Conservation (phyloP, 306 rosid species). For the Cyamopsis tetragonoloba region DNA sequence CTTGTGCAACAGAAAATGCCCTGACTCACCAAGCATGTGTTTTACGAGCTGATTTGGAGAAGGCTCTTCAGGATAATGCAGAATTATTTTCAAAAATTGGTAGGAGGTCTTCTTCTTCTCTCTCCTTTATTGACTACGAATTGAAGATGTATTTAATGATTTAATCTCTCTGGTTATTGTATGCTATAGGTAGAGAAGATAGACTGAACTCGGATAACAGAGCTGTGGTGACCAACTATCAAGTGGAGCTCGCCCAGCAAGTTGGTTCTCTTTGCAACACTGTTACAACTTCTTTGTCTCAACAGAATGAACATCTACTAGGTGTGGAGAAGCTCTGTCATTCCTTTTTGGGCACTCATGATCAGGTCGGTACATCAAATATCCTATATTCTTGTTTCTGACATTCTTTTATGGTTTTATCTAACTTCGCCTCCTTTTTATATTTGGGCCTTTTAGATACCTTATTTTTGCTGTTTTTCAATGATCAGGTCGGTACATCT, state of each 20-base stretch:
- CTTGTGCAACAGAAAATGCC: conserved; percentile 65
- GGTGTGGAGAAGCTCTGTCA: conserved; percentile 66
- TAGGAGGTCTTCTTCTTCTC: conserved; percentile 22
- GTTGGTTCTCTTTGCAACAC: conserved; percentile 71
- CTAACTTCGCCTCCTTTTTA: background rate
- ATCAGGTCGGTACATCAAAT: conserved; percentile 46
- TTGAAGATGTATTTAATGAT: background rate
- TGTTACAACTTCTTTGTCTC: conserved; percentile 59
- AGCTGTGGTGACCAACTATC: conserved; percentile 64
- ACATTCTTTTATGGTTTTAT: background rate
- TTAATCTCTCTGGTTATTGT: background rate
- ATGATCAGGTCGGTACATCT: too few relatives aligned
- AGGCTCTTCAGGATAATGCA: conserved; percentile 71
- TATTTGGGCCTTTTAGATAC: too few relatives aligned
- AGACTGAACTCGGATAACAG: conserved; percentile 64
- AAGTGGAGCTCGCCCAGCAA: conserved; percentile 63
- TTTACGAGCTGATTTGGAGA: conserved; percentile 76
- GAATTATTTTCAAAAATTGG: conserved; percentile 79
- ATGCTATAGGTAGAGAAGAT: conserved; percentile 92
- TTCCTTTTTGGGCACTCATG: conserved; percentile 60
- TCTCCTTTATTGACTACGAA: background rate
- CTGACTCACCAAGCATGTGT: conserved; percentile 81
- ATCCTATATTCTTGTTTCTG: background rate
- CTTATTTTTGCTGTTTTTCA: too few relatives aligned
- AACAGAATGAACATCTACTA: conserved; percentile 74